phyloP scores from a whole-genome alignment of 352 stramenopile species.

The Peronosclerospora sorghi region DNA sequence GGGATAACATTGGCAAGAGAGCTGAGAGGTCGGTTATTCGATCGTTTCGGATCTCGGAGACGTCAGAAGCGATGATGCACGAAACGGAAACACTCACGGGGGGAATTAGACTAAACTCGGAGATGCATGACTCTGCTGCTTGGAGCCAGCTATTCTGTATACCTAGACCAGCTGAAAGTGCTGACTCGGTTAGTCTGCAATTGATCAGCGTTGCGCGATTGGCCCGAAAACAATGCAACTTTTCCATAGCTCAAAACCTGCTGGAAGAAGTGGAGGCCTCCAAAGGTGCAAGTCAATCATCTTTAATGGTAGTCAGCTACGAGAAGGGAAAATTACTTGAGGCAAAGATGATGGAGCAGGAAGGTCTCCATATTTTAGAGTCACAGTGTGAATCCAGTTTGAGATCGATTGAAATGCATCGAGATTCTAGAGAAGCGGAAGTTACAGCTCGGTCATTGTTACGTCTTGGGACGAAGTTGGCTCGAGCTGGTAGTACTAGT shows the following conservation, averaged over 20 bases:
- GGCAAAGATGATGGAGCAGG: conserved; percentile 18
- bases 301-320: conserved; percentile 13
- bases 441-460: conserved; percentile 19
- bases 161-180: neutral
- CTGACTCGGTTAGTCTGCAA: conserved; percentile 10
- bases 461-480: conserved; percentile 13
- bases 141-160: conserved; percentile 24
- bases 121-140: conserved; percentile 22
- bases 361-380: conserved; percentile 21
- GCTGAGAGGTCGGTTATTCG: conserved; percentile 21
- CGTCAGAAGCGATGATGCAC: neutral
- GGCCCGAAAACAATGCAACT: conserved; percentile 48
- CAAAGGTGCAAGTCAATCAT: neutral
- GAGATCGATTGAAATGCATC: neutral
- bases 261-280: conserved; percentile 18
- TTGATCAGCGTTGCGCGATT: conserved; percentile 30
- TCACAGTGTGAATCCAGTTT: conserved; percentile 17
- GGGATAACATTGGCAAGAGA: conserved; percentile 28
- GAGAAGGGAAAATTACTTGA: conserved; percentile 34
- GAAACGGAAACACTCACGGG: neutral
- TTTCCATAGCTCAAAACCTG: conserved; percentile 22
- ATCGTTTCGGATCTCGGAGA: conserved; percentile 2
- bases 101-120: conserved; percentile 14
- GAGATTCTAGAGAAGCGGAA: conserved; percentile 3
- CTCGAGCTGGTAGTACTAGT: conserved; percentile 11